Conservation (phyloP, 768 basidiomycete genomes). For the Trametes elegans region DNA sequence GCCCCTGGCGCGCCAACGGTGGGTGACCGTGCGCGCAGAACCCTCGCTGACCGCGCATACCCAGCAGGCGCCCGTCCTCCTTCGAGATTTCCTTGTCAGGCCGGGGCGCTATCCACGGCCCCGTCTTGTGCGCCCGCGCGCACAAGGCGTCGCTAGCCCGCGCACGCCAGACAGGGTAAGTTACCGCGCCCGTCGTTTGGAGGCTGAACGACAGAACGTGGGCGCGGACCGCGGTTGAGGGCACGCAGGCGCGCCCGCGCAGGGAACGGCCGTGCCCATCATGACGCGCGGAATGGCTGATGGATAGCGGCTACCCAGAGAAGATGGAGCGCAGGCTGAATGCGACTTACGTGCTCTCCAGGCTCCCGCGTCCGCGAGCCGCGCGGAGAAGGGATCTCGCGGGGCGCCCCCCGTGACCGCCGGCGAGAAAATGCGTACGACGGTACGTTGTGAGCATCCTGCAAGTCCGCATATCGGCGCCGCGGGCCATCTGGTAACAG, state of each 20-base stretch:
- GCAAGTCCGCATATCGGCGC: neutral
- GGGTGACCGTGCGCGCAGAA: no score
- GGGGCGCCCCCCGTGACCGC: constrained; percentile 8
- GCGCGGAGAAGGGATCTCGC: constrained; percentile 1
- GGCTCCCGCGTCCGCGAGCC: neutral
- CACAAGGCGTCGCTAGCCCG: neutral
- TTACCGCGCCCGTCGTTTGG: no score
- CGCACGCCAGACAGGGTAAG: neutral
- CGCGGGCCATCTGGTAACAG: neutral
- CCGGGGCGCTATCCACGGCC: neutral
- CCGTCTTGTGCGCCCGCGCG: neutral
- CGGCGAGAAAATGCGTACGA: no score
- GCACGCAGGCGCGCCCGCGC: neutral
- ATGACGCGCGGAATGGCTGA: constrained; percentile 5
- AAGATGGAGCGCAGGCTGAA: neutral
- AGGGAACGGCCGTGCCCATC: constrained; percentile 6
- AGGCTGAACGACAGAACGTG: neutral
- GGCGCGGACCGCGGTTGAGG: no score
- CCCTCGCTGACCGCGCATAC: constrained; percentile 2
- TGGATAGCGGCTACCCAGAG: constrained; percentile 10
- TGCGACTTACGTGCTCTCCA: neutral
- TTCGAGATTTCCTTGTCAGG: constrained; percentile 11
- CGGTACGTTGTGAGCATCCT: no score
- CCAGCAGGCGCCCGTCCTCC: constrained; percentile 11
- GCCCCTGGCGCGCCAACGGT: constrained; percentile 9